Evolutionary conservation across 345 rosid genomes (phyloP).

Genomic region (Turnera subulata): DNA sequence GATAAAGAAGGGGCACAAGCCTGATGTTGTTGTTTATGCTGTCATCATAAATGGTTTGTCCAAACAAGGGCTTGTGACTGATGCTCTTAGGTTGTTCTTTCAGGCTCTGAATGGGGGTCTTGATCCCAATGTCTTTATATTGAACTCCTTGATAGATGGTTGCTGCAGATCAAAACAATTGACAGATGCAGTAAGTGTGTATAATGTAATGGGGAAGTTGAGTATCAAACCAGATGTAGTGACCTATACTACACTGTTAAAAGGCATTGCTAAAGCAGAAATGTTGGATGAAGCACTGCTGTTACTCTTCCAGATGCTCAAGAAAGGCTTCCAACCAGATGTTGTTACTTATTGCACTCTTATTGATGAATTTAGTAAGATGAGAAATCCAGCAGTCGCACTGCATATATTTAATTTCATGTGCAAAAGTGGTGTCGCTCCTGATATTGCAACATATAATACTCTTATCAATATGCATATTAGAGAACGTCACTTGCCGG

Average conservation of each 20-base stretch:
- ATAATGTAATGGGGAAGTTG: constrained; percentile 18
- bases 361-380: constrained; percentile 42
- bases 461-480: constrained; percentile 35
- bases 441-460: constrained; percentile 42
- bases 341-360: constrained; percentile 39
- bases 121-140: constrained; percentile 29
- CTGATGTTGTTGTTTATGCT: constrained; percentile 33
- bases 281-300: constrained; percentile 26
- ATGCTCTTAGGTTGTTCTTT: constrained; percentile 40
- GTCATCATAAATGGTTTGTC: constrained; percentile 46
- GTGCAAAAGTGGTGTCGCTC: constrained; percentile 29
- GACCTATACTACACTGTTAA: constrained; percentile 40
- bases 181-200: constrained; percentile 31
- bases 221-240: constrained; percentile 35
- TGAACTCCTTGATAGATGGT: constrained; percentile 46
- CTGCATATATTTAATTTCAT: constrained; percentile 37
- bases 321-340: constrained; percentile 43
- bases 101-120: constrained; percentile 20
- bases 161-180: constrained; percentile 32
- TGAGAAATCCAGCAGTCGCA: constrained; percentile 32
- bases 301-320: constrained; percentile 41
- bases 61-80: constrained; percentile 37
- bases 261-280: constrained; percentile 14
- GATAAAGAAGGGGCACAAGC: constrained; percentile 24
- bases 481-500: constrained; percentile 18